Evolutionary conservation across 2,329 filamentous ascomycete genomes (phyloP).

Genomic region (Stachybotrys chartarum): DNA sequence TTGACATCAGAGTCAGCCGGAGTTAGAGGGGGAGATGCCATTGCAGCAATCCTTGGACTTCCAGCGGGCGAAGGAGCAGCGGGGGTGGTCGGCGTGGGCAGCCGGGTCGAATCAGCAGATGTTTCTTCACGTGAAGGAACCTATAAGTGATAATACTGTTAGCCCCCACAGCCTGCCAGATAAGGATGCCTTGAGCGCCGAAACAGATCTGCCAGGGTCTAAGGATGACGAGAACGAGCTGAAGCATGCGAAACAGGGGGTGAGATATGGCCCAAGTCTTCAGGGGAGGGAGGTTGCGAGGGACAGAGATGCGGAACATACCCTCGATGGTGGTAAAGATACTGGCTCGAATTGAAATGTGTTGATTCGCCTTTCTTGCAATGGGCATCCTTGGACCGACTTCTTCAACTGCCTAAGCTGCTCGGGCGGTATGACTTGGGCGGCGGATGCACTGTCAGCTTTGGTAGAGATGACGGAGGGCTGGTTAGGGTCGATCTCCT

Average conservation of each 20-base stretch:
- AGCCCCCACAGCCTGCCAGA: constrained; percentile 12
- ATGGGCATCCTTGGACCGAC: constrained; percentile 63
- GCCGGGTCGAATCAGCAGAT: constrained; percentile 52
- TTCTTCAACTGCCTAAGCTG: constrained; percentile 66
- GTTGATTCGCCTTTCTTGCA: constrained; percentile 78
- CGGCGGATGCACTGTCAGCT: constrained; percentile 16
- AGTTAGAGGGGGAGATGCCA: constrained; percentile 85
- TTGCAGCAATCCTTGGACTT: constrained; percentile 60
- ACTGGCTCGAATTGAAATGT: constrained; percentile 87
- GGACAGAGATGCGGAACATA: constrained; percentile 40
- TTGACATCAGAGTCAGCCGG: constrained; percentile 63
- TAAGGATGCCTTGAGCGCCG: neutral
- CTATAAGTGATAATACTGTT: constrained; percentile 29
- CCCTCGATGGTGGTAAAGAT: constrained; percentile 77
- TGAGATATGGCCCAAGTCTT: neutral
- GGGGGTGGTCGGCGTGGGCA: constrained; percentile 59
- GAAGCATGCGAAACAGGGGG: neutral
- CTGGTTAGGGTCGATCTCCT: constrained; percentile 50
- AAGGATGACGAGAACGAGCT: neutral
- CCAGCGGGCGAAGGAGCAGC: constrained; percentile 58
- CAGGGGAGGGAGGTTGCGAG: neutral
- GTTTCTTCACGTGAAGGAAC: constrained; percentile 50
- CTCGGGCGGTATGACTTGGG: constrained; percentile 43
- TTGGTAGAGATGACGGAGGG: constrained; percentile 33
- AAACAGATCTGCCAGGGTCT: neutral